Evolutionary conservation across 148 eudicot genomes (phyloP), one percentile per base, ranked within the genome.

Genomic region (Agrostemma githago): DNA sequence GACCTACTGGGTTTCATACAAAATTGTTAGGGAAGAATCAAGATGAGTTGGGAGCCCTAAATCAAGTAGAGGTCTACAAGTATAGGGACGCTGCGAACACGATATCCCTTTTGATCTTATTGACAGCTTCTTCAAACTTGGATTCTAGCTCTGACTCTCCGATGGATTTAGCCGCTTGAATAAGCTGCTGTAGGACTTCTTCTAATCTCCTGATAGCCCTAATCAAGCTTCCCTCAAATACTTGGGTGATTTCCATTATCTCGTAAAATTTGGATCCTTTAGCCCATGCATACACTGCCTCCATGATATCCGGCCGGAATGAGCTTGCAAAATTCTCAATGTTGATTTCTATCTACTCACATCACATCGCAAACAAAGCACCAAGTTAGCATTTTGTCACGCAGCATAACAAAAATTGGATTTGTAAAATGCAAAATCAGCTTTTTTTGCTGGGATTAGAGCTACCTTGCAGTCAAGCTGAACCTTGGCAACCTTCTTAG

Each of bases 51-150:
- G 11, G 11, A 5, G 54, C 54, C 54, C 54, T 48, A 8, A 48
- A 10, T 48, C 3, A 48, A 48, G 54, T 10, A 48, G 12, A 48
- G 56, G 11, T 41, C 76, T 84, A 92, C 79, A 95, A 77, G 84
- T 95, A 92, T 4, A 95, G 84, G 19, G 98, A 95, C 66, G 98
- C 98, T 8, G 98, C 98, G 78, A 95, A 95, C 62, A 95, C 97
- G 20, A 95, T 95, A 79, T 95, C 98, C 75, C 98, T 85, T 84
- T 95, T 95, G 75, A 95, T 95, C 85, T 79, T 89, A 58, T 90
- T 80, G 72, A 95, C 96, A 53, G 97, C 97, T 2, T 95, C 97
- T 78, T 92, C 97, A 65, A 92, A 90, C 81, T 92, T 95, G 44
- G 86, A 77, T 82, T 92, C 90, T 21, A 95, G 93, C 73, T 89